A percentile compares a stretch with the other conserved stretches of the same genome.
These are phyloP conservation scores for Penicillium pulvis DNA, from an alignment of 495 filamentous ascomycete species.

Conservation along the genomic window DNA sequence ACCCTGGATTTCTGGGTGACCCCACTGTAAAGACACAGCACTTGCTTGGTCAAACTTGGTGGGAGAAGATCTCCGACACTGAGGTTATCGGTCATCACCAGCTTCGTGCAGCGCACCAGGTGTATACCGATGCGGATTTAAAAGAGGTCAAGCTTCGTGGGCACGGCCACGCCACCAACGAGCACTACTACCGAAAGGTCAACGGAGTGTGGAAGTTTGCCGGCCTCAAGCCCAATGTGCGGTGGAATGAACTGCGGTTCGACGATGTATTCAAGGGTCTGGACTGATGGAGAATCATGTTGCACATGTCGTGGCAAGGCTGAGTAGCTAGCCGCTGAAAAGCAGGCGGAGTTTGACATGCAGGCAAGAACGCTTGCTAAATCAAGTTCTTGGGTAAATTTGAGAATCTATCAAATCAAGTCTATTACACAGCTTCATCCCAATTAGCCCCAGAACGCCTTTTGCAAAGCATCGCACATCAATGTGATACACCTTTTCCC, in stretches of 20 bases:
- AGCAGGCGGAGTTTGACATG: too few species aligned
- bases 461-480: constrained; percentile 54
- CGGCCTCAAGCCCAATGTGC: constrained; percentile 68
- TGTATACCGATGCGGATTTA: constrained; percentile 29
- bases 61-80: constrained; percentile 68
- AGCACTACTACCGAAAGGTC: constrained; percentile 73
- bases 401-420: constrained; percentile 11
- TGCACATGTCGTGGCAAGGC: not conserved
- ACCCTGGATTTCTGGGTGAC: constrained; percentile 68
- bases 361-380: too few species aligned
- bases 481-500: constrained; percentile 55
- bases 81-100: constrained; percentile 75
- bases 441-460: constrained; percentile 41
- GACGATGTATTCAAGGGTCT: constrained; percentile 44
- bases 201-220: constrained; percentile 83
- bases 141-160: constrained; percentile 39
- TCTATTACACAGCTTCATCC: not conserved
- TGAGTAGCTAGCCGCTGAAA: not conserved
- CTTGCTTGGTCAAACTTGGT: constrained; percentile 70
- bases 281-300: constrained; percentile 13
- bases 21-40: constrained; percentile 73
- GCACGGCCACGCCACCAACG: constrained; percentile 71
- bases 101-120: constrained; percentile 71
- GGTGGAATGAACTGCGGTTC: constrained; percentile 74
- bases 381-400: not conserved